Conservation (phyloP, 768 basidiomycete genomes). For the Tulasnella calospora region DNA sequence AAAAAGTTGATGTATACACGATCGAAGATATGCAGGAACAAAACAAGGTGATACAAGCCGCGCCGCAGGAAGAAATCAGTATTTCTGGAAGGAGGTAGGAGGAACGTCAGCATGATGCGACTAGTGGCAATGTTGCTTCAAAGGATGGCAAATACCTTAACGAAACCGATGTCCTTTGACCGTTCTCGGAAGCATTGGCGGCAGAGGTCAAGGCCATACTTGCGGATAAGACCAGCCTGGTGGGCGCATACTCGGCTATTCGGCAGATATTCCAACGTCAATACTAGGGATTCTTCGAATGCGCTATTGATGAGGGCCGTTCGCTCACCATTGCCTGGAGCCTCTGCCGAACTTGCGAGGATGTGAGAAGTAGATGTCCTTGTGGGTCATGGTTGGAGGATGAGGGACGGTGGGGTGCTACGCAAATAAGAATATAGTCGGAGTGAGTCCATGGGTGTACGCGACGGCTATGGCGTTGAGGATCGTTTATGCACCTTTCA, state of each 20-base stretch:
- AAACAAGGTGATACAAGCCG: background rate
- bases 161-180: constrained; percentile 86
- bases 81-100: background rate
- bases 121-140: background rate
- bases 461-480: background rate
- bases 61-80: background rate
- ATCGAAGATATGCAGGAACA: background rate
- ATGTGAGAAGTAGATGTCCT: constrained; percentile 96
- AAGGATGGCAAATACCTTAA: constrained; percentile 55
- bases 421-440: background rate
- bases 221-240: constrained; percentile 95
- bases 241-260: constrained; percentile 90
- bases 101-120: background rate
- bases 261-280: constrained; percentile 8
- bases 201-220: constrained; percentile 95
- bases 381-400: constrained; percentile 79
- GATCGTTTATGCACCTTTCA: background rate
- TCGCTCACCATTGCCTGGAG: constrained; percentile 81
- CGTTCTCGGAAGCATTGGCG: constrained; percentile 99
- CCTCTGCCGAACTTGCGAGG: constrained; percentile 95
- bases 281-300: background rate
- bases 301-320: background rate
- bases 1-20: background rate
- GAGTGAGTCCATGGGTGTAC: background rate
- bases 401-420: background rate